A percentile compares a stretch with the other conserved stretches of the same genome.
Evolutionary conservation across 805 yeast genomes (phyloP).

Genomic region (Hanseniaspora singularis): DNA sequence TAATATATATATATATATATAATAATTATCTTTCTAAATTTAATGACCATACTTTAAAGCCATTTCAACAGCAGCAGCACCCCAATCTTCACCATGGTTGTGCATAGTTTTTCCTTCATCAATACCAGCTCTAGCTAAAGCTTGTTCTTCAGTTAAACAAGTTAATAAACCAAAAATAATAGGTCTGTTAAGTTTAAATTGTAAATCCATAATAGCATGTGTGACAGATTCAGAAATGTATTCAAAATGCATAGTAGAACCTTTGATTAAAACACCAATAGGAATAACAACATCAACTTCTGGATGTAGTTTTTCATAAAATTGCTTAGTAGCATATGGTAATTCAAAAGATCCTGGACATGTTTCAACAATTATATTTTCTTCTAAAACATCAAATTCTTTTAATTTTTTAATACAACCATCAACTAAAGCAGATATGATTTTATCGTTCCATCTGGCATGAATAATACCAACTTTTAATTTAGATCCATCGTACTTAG

Average conservation of each 20-base stretch:
- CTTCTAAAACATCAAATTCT: constrained; percentile 58
- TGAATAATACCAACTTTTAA: constrained; percentile 77
- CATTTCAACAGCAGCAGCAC: constrained; percentile 98
- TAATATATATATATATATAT: constrained; percentile 1
- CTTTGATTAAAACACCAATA: constrained; percentile 89
- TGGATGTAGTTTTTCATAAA: constrained; percentile 30
- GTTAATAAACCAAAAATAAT: constrained; percentile 90
- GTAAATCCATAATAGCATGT: constrained; percentile 70
- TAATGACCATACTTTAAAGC: constrained; percentile 33
- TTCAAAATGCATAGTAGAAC: constrained; percentile 96
- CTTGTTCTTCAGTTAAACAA: constrained; percentile 88
- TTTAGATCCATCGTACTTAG: constrained; percentile 52
- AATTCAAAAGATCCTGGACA: constrained; percentile 95
- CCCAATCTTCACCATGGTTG: constrained; percentile 98
- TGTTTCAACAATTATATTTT: constrained; percentile 66
- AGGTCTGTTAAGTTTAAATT: constrained; percentile 57
- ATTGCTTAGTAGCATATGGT: constrained; percentile 58
- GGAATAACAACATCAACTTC: constrained; percentile 80
- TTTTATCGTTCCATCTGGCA: constrained; percentile 83
- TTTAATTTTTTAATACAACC: constrained; percentile 58
- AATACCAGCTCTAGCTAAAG: constrained; percentile 82
- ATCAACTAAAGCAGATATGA: constrained; percentile 65
- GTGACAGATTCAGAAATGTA: constrained; percentile 88
- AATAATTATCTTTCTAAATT: neutral
- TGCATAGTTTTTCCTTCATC: constrained; percentile 54